Evolutionary conservation across 768 basidiomycete species (phyloP), one percentile per base, ranked within the genome.

Genomic region (Thelephora ganbajun): DNA sequence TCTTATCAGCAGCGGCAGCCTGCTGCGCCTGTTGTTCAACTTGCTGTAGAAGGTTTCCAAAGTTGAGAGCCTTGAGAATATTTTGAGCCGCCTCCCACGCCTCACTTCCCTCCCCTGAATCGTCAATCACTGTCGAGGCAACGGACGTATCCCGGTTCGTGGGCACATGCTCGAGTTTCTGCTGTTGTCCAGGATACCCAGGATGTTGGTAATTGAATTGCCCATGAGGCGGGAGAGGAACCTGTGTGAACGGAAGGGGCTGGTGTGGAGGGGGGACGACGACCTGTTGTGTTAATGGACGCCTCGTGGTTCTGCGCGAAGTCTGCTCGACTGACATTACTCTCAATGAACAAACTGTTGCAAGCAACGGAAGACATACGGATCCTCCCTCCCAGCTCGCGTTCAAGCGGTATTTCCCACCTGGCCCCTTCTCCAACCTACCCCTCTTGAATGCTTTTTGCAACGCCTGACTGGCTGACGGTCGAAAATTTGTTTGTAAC

Each of bases 391-490:
- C 84, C 86, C 87, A 91, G 47, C 63, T 69, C 5, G 79, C 66
- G 58, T 82, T 91, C 18, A 91, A 59, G 35, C 79, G 69, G 61
- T 92, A 92, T 59, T 80, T 83, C 2, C 82, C 83, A 45, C 70
- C 70, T n/a, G 64, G 69, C 26, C 72, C 73, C 59, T 91, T 92
- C 58, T 84, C 79, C 46, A 92, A 72, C 20, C 89, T 69, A 7
- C 88, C 88, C 42, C 87, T 72, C 60, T 80, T 84, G 63, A 69
- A 87, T 3, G 89, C 88, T 54, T 90, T 91, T 61, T 88, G 85
- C 47, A 92, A 64, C 6, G 89, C 89, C 61, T 92, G 89, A 56
- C 84, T 87, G 3, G 89, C 89, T 2, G 85, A 89, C 1, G 89
- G 86, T 34, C 89, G 71, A 57, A 92, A 92, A 65, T 91, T 92